These are phyloP conservation scores for Theileria equi DNA, from an alignment of 169 alveolate species.

Conservation along the genomic window DNA sequence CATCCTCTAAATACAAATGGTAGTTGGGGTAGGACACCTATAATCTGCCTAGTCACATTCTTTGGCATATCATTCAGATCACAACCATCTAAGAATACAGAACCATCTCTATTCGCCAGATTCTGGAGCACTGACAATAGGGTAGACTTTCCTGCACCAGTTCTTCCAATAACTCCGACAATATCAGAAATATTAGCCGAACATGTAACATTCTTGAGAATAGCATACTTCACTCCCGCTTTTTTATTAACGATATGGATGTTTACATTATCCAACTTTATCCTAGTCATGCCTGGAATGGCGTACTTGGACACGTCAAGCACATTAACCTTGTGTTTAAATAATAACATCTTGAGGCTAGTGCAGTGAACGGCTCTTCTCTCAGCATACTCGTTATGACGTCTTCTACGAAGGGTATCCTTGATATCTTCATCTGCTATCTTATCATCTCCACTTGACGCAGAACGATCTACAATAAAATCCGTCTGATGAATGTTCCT, in stretches of 20 bases:
- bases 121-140: constrained; percentile 42
- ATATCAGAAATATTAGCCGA: constrained; percentile 32
- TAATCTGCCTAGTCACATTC: constrained; percentile 14
- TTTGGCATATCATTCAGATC: constrained; percentile 45
- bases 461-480: too few species aligned
- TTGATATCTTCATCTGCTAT: too few species aligned
- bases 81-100: constrained; percentile 56
- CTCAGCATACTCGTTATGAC: too few species aligned
- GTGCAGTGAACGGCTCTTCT: too few species aligned
- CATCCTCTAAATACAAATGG: constrained; percentile 63
- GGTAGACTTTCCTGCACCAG: constrained; percentile 64
- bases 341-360: neutral
- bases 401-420: too few species aligned
- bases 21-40: constrained; percentile 59
- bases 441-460: too few species aligned
- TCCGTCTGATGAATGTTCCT: constrained; percentile 3
- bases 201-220: constrained; percentile 20
- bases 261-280: neutral
- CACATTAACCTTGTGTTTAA: neutral
- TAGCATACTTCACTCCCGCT: neutral
- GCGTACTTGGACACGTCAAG: neutral
- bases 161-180: constrained; percentile 55
- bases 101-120: constrained; percentile 22
- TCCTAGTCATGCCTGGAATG: constrained; percentile 4
- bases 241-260: neutral